Base-by-base conservation (phyloP, 192 early-diverging fungal genomes). In the Linnemannia zychae region DNA sequence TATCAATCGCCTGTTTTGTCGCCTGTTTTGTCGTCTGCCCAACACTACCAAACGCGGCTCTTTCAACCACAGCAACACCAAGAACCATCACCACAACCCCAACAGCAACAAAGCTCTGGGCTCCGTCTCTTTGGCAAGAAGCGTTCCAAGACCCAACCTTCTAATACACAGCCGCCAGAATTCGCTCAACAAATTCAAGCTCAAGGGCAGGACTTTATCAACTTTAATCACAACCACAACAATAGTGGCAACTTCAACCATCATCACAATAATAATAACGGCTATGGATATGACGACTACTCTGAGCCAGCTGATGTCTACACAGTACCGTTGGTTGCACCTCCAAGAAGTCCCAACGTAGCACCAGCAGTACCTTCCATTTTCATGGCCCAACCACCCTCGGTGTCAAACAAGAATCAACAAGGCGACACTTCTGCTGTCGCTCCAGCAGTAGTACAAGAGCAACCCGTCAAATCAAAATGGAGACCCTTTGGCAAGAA, bases 71-170 rank as follows among this genome's bases (percentile, higher is more conserved):
- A 49, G 13, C 80, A 72, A 33, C 53, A 65, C 4, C 80, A 52
- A 31, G 74, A 71, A 31, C 53, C 53, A 2, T 48, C 72, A 20
- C 72, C 31, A 50, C 49, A 69, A 18, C 28, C 48, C 31, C 49
- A 36, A 7, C 47, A 66, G 9, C 60, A 68, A 46, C 24, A 75
- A 66, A 48, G 75, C 12, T 75, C 71, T 24, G 77, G 83, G 0
- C 79, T 85, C 34, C 73, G 83, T 4, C 52, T 85, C n/a, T 85
- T 85, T 76, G 78, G 77, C 46, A 85, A 85, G 70, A 85, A 79
- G 40, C 83, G 83, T 31, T 85, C 83, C 57, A 85, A 85, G 48
- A 85, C 83, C 17, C 83, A 85, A 47, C 70, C 83, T 7, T 85
- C 83, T 7, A 69, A 74, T 15, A 33, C 77, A 46, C 74, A 79